Conservation (phyloP, 352 stramenopile species). For the Globisporangium solare region DNA sequence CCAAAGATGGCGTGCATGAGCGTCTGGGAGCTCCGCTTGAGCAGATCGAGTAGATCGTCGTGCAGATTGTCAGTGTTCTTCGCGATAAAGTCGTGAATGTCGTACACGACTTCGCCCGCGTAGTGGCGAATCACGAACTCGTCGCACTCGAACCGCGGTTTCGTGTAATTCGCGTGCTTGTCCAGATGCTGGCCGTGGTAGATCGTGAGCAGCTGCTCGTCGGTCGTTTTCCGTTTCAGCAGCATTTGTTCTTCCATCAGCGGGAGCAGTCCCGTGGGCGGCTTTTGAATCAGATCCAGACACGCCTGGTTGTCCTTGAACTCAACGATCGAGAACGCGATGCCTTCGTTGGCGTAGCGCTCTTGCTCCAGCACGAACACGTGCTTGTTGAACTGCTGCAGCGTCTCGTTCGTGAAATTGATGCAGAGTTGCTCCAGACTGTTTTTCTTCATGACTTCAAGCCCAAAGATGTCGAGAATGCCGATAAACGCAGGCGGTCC, state of each 20-base stretch:
- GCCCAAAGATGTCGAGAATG: conserved; percentile 91
- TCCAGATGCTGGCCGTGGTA: conserved; percentile 76
- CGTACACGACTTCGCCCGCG: conserved; percentile 77
- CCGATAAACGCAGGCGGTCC: conserved; percentile 56
- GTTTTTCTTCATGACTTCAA: conserved; percentile 87
- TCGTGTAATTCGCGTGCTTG: conserved; percentile 63
- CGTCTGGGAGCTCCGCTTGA: conserved; percentile 60
- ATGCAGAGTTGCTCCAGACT: conserved; percentile 89
- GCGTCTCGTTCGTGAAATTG: conserved; percentile 90
- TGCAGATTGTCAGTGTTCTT: conserved; percentile 91
- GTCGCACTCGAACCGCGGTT: conserved; percentile 76
- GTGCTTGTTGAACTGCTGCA: conserved; percentile 90
- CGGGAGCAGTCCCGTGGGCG: conserved; percentile 67
- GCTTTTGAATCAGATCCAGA: conserved; percentile 81
- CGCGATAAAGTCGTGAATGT: conserved; percentile 78
- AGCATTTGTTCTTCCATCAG: conserved; percentile 87
- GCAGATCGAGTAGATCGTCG: conserved; percentile 78
- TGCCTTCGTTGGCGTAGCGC: conserved; percentile 72
- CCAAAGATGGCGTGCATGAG: conserved; percentile 61
- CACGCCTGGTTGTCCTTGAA: conserved; percentile 82
- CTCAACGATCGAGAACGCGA: conserved; percentile 69
- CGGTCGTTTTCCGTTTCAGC: conserved; percentile 80
- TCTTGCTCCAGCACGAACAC: conserved; percentile 84
- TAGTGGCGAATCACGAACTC: conserved; percentile 87
- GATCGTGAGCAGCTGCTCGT: conserved; percentile 81